phyloP scores from a whole-genome alignment of 768 basidiomycete species.

The Russula earlei region DNA sequence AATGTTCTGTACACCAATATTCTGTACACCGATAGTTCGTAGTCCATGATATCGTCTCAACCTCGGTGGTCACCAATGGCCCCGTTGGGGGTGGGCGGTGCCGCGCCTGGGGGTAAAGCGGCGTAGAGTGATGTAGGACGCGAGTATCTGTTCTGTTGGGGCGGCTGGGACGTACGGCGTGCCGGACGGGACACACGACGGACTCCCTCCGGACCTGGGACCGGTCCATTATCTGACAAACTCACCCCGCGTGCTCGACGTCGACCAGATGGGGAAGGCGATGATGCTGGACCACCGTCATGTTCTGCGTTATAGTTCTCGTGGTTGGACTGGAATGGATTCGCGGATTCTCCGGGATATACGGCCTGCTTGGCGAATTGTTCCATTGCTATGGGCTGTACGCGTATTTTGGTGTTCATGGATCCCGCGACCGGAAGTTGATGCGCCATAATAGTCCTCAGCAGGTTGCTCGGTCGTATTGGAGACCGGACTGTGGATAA shows the following conservation, averaged over 20 bases:
- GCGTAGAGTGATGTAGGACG: slow-evolving; percentile 38
- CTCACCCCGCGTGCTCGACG: slow-evolving; percentile 51
- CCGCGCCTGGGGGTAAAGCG: slow-evolving; percentile 66
- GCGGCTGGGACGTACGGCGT: slow-evolving; percentile 50
- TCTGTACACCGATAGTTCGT: slow-evolving; percentile 1
- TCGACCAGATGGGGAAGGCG: slow-evolving; percentile 1
- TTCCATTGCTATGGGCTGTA: background rate
- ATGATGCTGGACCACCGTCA: background rate
- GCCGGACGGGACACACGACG: slow-evolving; percentile 63
- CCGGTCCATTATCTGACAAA: slow-evolving; percentile 75
- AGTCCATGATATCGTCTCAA: slow-evolving; percentile 7
- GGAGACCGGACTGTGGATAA: slow-evolving; percentile 29
- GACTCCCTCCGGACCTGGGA: slow-evolving; percentile 69
- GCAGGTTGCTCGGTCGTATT: slow-evolving; percentile 25
- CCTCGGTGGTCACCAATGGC: background rate
- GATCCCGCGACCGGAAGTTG: background rate
- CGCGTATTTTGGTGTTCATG: slow-evolving; percentile 15
- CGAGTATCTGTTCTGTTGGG: slow-evolving; percentile 59
- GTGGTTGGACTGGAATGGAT: slow-evolving; percentile 6
- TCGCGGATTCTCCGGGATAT: background rate
- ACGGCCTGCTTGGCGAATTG: slow-evolving; percentile 1
- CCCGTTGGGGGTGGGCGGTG: slow-evolving; percentile 30
- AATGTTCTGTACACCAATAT: slow-evolving; percentile 9
- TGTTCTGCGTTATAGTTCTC: background rate
- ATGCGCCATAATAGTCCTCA: slow-evolving; percentile 14